Conservation (phyloP, 148 eudicot species). For the Suaeda aralocaspica region DNA sequence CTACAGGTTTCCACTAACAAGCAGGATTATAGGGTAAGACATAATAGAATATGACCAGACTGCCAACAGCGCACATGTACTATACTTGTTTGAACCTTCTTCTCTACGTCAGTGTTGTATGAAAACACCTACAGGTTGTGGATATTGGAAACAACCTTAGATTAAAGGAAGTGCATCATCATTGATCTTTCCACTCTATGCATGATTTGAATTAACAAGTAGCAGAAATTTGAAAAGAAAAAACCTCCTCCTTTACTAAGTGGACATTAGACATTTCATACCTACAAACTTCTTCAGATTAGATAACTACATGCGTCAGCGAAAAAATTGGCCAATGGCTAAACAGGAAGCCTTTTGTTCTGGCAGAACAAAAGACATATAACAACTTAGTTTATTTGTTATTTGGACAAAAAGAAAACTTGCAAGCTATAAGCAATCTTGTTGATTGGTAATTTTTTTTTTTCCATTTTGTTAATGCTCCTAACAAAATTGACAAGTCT, state of each 20-base stretch:
- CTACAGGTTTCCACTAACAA: neutral
- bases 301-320: slow-evolving; percentile 21
- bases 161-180: neutral
- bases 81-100: neutral
- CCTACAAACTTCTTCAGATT: neutral
- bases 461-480: neutral
- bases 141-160: slow-evolving; percentile 14
- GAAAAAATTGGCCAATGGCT: slow-evolving; percentile 6
- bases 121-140: slow-evolving; percentile 12
- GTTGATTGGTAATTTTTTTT: slow-evolving; percentile 4
- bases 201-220: slow-evolving; percentile 9
- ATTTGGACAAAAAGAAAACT: slow-evolving; percentile 15
- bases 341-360: neutral
- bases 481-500: slow-evolving; percentile 8
- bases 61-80: neutral
- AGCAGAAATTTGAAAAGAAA: neutral
- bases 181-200: neutral
- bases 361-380: neutral
- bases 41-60: neutral
- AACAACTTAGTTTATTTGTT: neutral
- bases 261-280: slow-evolving; percentile 30
- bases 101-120: neutral
- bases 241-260: neutral
- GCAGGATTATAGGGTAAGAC: neutral
- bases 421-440: neutral